Evolutionary conservation across 805 yeast genomes (phyloP).

Genomic region (Teunomyces aglyptinius): DNA sequence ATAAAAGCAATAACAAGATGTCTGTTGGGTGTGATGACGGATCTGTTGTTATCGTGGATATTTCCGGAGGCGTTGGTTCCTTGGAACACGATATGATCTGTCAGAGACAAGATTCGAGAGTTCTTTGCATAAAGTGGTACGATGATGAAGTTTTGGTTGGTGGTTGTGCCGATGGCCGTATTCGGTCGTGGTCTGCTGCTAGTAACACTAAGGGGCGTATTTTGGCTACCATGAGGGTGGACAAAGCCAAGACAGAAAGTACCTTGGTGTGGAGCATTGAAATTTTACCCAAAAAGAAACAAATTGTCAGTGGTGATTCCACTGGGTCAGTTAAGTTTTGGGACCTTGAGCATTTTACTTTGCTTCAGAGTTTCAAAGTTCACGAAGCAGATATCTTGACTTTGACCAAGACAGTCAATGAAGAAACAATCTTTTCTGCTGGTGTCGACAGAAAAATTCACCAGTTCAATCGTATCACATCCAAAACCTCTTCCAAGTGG

Average conservation of each 20-base stretch:
- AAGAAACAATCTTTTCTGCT: constrained; percentile 72
- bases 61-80: constrained; percentile 83
- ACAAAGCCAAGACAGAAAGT: constrained; percentile 78
- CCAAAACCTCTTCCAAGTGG: constrained; percentile 55
- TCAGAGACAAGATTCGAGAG: constrained; percentile 81
- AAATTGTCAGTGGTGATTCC: constrained; percentile 93
- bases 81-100: constrained; percentile 73
- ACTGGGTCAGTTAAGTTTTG: constrained; percentile 92
- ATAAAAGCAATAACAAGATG: constrained; percentile 56
- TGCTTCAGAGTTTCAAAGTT: constrained; percentile 74
- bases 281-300: constrained; percentile 60
- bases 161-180: constrained; percentile 93
- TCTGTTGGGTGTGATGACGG: constrained; percentile 98
- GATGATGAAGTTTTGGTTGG: constrained; percentile 68
- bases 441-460: constrained; percentile 93
- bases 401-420: constrained; percentile 56
- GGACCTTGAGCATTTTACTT: constrained; percentile 76
- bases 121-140: constrained; percentile 76
- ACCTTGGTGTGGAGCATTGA: constrained; percentile 88
- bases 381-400: constrained; percentile 92
- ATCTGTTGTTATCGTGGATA: constrained; percentile 74
- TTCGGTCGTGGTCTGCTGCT: constrained; percentile 72
- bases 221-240: constrained; percentile 86
- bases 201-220: constrained; percentile 59
- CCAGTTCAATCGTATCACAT: constrained; percentile 54